Base-by-base conservation (phyloP, 257 asterid species). In the Thymus quinquecostatus region DNA sequence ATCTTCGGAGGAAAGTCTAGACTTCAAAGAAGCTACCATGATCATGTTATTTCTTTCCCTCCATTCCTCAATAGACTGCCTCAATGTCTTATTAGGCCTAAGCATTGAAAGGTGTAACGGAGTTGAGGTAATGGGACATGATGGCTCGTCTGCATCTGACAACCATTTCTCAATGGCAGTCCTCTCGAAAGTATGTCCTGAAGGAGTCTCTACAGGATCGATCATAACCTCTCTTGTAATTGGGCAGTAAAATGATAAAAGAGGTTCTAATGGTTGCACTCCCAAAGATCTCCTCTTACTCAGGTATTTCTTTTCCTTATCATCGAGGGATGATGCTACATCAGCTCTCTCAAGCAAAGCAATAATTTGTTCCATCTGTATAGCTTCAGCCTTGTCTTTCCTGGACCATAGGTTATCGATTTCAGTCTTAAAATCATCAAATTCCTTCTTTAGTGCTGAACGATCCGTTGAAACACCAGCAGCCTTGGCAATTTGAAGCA, bases 1-100 rank as follows among this genome's bases (percentile, higher is more conserved):
- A 12, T 65, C 75, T 21, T 68, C 72, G 0, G 86, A 80, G 4
- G 67, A 77, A 10, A 88, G 75, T 70, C 69, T 76, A 55, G 82
- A 71, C 77, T 86, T 84, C 71, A 84, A 44, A 38, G 82, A 75
- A 28, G 86, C 88, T 10, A 88, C 73, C 73, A 64, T 58, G 68
- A 88, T 88, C 85, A 88, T 88, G 48, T 84, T 84, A 71, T 88
- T 88, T 72, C 95, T 79, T 47, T 88, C 95, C 82, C 63, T 80
- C 91, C 91, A 88, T 78, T 88, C 95, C 60, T 88, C 95, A 71
- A 88, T 82, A 44, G 91, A 88, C 76, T 83, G 91, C 77, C 95
- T 81, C 54, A 88, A 78, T 21, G 89, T 88, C 70, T 84, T 88
- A 71, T 84, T 88, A 62, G 95, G 86, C 82, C 91, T 82, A 73